Base-by-base conservation (phyloP, 257 asterid genomes). In the Solanum dulcamara region DNA sequence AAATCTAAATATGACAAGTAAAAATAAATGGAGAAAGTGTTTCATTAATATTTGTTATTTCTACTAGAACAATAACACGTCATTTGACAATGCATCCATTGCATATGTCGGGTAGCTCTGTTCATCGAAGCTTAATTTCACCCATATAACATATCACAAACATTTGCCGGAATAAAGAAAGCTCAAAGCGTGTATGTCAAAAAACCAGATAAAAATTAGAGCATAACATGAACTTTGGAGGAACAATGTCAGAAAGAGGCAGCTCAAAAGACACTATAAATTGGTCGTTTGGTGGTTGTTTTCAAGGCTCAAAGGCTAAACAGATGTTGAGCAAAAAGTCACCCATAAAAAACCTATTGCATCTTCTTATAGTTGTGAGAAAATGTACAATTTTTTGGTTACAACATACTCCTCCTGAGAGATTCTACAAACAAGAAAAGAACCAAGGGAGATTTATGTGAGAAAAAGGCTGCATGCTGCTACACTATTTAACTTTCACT, bases 401-500 rank as follows among this genome's bases (percentile, higher is more conserved):
- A 72, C 80, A 70, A 10, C 26, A 71, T 70, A 70, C 50, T 37
- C 17, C 32, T 57, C 51, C 26, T 11, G n/a, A 40, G 14, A 75
- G 37, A 75, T 75, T 75, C 40, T 75, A 26, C 48, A 38, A 20
- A 71, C 46, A 37, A 44, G 57, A 28, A 75, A 77, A 15, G 55
- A 26, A 46, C 59, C 24, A 15, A 28, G 40, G 62, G 6, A 28
- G 64, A 48, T 48, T 48, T 30, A 17, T 79, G 59, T 30, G 64
- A 48, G 81, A 46, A 62, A 70, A 75, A 86, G 28, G 51, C 81
- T 67, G 82, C 51, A 83, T 70, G 67, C 84, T 55, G 66, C 62
- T 74, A 77, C 75, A 44, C 60, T 70, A 84, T 70, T 85, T 32
- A 85, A 70, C 89, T 82, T 70, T 75, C 66, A 84, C 87, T 86